phyloP scores from a whole-genome alignment of 805 yeast genomes.

The Danielia oregonensis region DNA sequence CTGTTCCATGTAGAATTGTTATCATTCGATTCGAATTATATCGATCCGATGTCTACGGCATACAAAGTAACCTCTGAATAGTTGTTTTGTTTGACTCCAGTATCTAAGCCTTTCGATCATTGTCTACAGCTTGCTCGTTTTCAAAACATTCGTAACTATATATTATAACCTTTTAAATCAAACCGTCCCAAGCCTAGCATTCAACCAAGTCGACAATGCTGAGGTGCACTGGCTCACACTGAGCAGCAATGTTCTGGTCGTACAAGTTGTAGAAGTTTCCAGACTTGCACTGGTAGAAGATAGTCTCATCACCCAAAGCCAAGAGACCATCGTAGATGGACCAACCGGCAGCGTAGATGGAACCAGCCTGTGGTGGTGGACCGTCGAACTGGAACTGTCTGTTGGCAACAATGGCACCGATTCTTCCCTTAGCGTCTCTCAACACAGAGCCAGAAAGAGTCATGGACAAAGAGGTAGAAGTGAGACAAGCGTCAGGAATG shows the following conservation, averaged over 20 bases:
- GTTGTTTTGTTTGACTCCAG: too few relatives aligned
- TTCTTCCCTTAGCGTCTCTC: conserved; percentile 59
- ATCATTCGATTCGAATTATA: too few relatives aligned
- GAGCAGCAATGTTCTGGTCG: conserved; percentile 57
- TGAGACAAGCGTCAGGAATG: conserved; percentile 19
- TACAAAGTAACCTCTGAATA: too few relatives aligned
- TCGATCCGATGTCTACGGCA: too few relatives aligned
- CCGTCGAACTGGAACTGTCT: conserved; percentile 80
- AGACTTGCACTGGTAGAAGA: conserved; percentile 71
- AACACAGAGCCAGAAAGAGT: conserved; percentile 48
- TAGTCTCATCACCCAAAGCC: conserved; percentile 58
- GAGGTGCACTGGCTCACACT: conserved; percentile 62
- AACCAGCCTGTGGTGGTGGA: conserved; percentile 68
- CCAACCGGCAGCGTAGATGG: conserved; percentile 31
- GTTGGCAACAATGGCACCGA: conserved; percentile 78
- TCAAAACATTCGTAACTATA: too few relatives aligned
- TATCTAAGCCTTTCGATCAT: too few relatives aligned
- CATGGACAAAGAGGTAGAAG: conserved; percentile 47
- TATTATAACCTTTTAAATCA: conserved; percentile 8
- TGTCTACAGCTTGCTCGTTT: too few relatives aligned
- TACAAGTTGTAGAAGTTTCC: conserved; percentile 79
- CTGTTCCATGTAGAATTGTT: background rate
- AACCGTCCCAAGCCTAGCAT: conserved; percentile 37
- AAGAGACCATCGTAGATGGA: conserved; percentile 54
- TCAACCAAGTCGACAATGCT: conserved; percentile 53